Conservation (phyloP, 352 stramenopile species). For the Phytophthora pluvialis region DNA sequence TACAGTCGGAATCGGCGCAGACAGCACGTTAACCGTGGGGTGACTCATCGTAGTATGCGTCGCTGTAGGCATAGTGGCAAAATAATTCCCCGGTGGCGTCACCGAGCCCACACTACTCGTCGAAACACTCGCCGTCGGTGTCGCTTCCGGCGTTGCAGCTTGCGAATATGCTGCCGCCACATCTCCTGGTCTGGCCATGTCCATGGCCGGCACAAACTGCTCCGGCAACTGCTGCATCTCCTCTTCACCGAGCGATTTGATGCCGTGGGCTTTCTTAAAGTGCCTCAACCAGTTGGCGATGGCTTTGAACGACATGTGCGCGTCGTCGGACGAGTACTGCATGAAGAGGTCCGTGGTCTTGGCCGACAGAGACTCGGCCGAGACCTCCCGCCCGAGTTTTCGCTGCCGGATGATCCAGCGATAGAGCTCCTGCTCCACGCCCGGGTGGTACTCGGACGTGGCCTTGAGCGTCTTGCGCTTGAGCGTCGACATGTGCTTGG, state of each 20-base stretch:
- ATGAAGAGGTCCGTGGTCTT: conserved; percentile 75
- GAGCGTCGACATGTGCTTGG: conserved; percentile 74
- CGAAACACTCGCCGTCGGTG: background rate
- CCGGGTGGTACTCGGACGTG: conserved; percentile 73
- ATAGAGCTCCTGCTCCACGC: conserved; percentile 85
- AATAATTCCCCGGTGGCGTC: conserved; percentile 15
- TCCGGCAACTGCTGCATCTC: conserved; percentile 61
- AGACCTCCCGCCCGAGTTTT: conserved; percentile 51
- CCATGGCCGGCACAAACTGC: conserved; percentile 69
- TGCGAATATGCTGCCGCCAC: background rate
- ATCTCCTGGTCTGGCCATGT: conserved; percentile 36
- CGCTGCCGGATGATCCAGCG: conserved; percentile 83
- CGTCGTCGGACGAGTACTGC: conserved; percentile 61
- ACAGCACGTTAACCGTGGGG: background rate
- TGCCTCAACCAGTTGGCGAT: conserved; percentile 68
- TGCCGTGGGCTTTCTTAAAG: conserved; percentile 70
- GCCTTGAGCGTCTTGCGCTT: conserved; percentile 78
- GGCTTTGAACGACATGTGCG: conserved; percentile 46
- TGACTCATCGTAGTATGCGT: conserved; percentile 1
- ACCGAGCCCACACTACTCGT: background rate
- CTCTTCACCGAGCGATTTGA: conserved; percentile 57
- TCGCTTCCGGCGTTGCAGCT: background rate
- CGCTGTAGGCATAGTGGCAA: conserved; percentile 2
- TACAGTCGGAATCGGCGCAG: background rate
- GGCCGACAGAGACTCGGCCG: conserved; percentile 49